Evolutionary conservation across 345 rosid species (phyloP).

Genomic region (Melastoma malabathricum): DNA sequence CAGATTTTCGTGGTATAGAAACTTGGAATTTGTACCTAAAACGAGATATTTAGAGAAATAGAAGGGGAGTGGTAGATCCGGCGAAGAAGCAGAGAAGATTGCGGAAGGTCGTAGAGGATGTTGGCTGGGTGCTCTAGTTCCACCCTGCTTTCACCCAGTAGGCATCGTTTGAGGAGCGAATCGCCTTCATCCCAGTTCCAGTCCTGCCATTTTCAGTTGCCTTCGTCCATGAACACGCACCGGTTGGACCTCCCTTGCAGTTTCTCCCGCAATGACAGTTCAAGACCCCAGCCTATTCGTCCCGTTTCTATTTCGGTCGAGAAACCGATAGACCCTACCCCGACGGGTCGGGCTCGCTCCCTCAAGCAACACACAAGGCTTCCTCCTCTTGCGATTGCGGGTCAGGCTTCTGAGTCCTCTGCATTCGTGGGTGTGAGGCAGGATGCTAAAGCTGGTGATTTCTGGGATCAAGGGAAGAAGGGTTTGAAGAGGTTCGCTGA

Average conservation of each 20-base stretch:
- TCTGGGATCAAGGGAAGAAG: slow-evolving; percentile 55
- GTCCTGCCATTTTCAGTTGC: slow-evolving; percentile 66
- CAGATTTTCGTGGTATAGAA: no score
- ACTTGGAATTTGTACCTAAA: slow-evolving; percentile 6
- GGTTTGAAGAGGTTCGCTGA: slow-evolving; percentile 78
- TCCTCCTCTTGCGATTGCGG: slow-evolving; percentile 68
- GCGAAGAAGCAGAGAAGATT: slow-evolving; percentile 8
- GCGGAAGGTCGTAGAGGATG: slow-evolving; percentile 61
- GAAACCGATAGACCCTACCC: slow-evolving; percentile 51
- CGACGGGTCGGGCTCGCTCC: slow-evolving; percentile 36
- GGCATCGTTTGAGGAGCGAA: slow-evolving; percentile 94
- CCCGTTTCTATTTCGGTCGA: slow-evolving; percentile 70
- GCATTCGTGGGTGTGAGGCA: slow-evolving; percentile 24
- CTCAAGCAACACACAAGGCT: slow-evolving; percentile 79
- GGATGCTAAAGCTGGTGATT: slow-evolving; percentile 38
- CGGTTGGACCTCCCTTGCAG: slow-evolving; percentile 84
- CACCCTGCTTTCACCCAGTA: slow-evolving; percentile 76
- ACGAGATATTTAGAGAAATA: slow-evolving; percentile 15
- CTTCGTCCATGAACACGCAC: slow-evolving; percentile 93
- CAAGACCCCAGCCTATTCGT: slow-evolving; percentile 54
- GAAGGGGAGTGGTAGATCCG: slow-evolving; percentile 33
- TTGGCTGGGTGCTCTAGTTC: slow-evolving; percentile 99
- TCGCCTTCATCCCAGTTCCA: slow-evolving; percentile 59
- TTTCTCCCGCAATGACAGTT: slow-evolving; percentile 63
- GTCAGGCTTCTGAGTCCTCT: slow-evolving; percentile 8